A percentile compares a stretch with the other conserved stretches of the same genome.
phyloP scores from a whole-genome alignment of 495 filamentous ascomycete genomes.

The Neurospora sp. region DNA sequence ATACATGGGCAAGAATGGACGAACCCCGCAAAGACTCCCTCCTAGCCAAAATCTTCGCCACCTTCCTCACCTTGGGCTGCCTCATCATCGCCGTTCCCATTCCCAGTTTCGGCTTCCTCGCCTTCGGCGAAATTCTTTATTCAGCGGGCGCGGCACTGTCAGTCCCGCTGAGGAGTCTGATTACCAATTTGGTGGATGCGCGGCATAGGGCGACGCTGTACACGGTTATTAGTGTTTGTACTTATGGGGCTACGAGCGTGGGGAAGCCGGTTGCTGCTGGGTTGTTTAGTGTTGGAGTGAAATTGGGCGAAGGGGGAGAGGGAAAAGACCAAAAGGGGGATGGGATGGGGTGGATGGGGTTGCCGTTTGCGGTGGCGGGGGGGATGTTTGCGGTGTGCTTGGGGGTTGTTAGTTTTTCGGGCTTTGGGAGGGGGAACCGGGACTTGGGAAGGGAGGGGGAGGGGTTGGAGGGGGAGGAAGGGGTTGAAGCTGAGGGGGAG shows the following conservation, averaged over 20 bases:
- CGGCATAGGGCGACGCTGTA: conserved; percentile 46
- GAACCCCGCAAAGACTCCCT: too few relatives aligned
- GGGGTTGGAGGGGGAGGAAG: neutral
- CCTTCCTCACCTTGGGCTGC: conserved; percentile 37
- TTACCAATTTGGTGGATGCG: conserved; percentile 41
- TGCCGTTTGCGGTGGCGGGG: conserved; percentile 23
- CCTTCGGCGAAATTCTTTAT: conserved; percentile 9
- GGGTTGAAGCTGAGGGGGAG: neutral
- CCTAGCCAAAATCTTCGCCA: conserved; percentile 39
- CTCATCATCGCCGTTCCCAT: conserved; percentile 38
- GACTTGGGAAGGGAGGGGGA: neutral
- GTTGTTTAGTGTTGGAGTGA: conserved; percentile 22
- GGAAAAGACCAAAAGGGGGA: conserved; percentile 23
- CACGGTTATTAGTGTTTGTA: conserved; percentile 44
- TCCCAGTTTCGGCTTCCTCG: conserved; percentile 25
- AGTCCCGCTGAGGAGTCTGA: conserved; percentile 28
- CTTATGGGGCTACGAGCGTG: conserved; percentile 38
- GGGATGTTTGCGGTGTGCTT: neutral
- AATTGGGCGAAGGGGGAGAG: neutral
- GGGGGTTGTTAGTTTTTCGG: neutral
- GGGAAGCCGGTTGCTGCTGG: conserved; percentile 40
- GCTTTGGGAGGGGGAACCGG: neutral
- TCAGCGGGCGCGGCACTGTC: conserved; percentile 10
- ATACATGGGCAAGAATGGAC: too few relatives aligned
- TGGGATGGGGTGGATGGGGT: conserved; percentile 40